Conservation (phyloP, 768 basidiomycete species). For the Tricholoma bakamatsutake region DNA sequence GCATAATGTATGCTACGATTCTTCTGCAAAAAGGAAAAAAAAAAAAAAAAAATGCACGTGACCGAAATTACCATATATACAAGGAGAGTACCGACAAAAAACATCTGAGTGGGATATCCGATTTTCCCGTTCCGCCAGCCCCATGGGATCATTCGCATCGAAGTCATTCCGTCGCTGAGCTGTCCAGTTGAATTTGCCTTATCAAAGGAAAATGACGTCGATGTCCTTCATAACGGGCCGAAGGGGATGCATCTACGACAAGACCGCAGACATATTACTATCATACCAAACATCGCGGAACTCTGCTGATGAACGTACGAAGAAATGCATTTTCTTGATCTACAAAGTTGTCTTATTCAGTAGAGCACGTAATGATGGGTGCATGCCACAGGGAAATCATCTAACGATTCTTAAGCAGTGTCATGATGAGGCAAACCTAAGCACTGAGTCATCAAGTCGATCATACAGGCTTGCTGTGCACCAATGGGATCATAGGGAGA, state of each 20-base stretch:
- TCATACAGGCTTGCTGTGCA: slow-evolving; percentile 15
- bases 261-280: slow-evolving; percentile 23
- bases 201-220: slow-evolving; percentile 23
- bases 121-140: too few relatives aligned
- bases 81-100: too few relatives aligned
- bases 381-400: slow-evolving; percentile 12
- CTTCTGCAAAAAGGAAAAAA: too few relatives aligned
- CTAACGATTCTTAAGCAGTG: slow-evolving; percentile 7
- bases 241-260: slow-evolving; percentile 21
- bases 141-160: too few relatives aligned
- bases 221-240: slow-evolving; percentile 19
- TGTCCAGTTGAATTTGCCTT: slow-evolving; percentile 19
- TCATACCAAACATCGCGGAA: slow-evolving; percentile 24
- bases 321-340: slow-evolving; percentile 17
- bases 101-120: too few relatives aligned
- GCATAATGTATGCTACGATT: too few relatives aligned
- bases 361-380: background rate
- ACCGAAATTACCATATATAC: too few relatives aligned
- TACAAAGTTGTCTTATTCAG: background rate
- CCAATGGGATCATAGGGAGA: slow-evolving; percentile 15
- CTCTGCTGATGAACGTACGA: slow-evolving; percentile 21
- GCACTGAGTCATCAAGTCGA: slow-evolving; percentile 19
- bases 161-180: slow-evolving; percentile 15
- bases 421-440: slow-evolving; percentile 18
- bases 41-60: too few relatives aligned